phyloP scores from a whole-genome alignment of 2,329 filamentous ascomycete genomes.

The Plenodomus biglobosus region DNA sequence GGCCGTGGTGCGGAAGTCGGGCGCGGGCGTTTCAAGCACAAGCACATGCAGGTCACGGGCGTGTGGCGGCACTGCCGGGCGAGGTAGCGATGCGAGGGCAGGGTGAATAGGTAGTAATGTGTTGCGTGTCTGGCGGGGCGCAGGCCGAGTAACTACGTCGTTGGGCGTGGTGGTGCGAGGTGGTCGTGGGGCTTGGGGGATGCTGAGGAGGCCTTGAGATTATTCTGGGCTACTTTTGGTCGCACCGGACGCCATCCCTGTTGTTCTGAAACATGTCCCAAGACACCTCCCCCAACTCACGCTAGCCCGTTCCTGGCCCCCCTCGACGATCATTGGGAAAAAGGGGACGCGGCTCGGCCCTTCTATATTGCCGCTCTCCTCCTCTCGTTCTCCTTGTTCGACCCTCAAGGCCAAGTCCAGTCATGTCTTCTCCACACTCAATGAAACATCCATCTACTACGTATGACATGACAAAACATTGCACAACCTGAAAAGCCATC shows the following conservation, averaged over 20 bases:
- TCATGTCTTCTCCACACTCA: no score
- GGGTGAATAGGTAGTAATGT: not conserved
- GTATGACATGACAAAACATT: no score
- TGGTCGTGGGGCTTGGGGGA: not conserved
- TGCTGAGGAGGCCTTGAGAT: not conserved
- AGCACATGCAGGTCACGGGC: not conserved
- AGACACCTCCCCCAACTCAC: not conserved
- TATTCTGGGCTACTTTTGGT: constrained; percentile 3
- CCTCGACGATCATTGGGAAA: not conserved
- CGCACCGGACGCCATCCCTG: not conserved
- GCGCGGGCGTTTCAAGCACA: constrained; percentile 20
- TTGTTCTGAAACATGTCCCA: constrained; percentile 1
- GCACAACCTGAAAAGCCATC: no score
- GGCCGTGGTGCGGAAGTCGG: constrained; percentile 18
- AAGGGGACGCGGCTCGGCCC: constrained; percentile 2
- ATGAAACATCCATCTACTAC: no score
- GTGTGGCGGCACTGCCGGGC: not conserved
- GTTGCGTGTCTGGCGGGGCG: not conserved
- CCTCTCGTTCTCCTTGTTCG: no score
- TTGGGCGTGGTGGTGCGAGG: not conserved
- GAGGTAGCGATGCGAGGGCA: not conserved
- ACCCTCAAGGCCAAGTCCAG: no score
- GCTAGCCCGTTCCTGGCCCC: constrained; percentile 3
- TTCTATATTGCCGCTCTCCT: not conserved
- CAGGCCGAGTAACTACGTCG: not conserved